Conservation (phyloP, 305 asterid genomes). For the Ilex paraguariensis region DNA sequence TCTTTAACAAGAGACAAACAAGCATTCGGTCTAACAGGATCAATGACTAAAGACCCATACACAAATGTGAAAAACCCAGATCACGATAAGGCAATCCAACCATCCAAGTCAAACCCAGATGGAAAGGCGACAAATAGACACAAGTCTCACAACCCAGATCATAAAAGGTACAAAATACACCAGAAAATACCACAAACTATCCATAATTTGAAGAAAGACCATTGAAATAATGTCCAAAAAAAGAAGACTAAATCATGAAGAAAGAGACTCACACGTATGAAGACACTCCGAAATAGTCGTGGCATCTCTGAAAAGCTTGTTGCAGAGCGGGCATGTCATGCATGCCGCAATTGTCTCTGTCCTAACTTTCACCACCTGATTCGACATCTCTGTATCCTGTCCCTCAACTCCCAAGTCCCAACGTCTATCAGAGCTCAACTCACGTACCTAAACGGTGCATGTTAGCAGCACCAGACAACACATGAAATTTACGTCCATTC, state of each 20-base stretch:
- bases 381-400: constrained; percentile 21
- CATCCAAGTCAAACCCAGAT: constrained; percentile 22
- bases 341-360: constrained; percentile 25
- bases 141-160: constrained; percentile 1
- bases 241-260: neutral
- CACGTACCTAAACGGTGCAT: constrained; percentile 51
- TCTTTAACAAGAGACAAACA: neutral
- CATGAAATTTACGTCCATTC: constrained; percentile 38
- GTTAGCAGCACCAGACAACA: constrained; percentile 30
- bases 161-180: neutral
- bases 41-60: constrained; percentile 7
- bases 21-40: neutral
- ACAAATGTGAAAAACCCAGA: constrained; percentile 25
- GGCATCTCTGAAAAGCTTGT: constrained; percentile 31
- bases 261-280: constrained; percentile 28
- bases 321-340: constrained; percentile 36
- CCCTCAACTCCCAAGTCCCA: constrained; percentile 4
- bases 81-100: constrained; percentile 8
- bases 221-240: too few species aligned
- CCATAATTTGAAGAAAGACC: neutral
- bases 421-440: neutral
- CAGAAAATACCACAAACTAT: constrained; percentile 3
- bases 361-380: constrained; percentile 23
- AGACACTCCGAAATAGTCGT: constrained; percentile 33
- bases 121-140: neutral